A percentile compares a stretch with the other conserved stretches of the same genome.
These are phyloP conservation scores for Neofusicoccum umdonicola DNA, from an alignment of 2,329 filamentous ascomycete genomes.

Conservation along the genomic window DNA sequence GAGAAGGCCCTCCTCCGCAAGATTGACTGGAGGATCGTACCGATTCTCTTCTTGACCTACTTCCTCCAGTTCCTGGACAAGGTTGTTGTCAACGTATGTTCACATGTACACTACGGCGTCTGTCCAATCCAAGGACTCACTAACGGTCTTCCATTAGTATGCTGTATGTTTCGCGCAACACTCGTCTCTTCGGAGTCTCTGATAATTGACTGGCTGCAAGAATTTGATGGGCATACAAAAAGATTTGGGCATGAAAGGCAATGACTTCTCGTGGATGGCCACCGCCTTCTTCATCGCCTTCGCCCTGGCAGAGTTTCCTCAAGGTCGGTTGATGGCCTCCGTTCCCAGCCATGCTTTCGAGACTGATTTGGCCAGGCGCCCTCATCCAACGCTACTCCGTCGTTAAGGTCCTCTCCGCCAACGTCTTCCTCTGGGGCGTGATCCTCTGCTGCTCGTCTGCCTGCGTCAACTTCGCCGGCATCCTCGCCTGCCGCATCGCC, in stretches of 20 bases:
- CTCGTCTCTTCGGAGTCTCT: not conserved
- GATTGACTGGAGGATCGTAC: constrained; percentile 43
- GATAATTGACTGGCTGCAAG: not conserved
- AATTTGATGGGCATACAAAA: constrained; percentile 9
- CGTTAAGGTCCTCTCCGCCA: constrained; percentile 12
- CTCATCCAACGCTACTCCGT: constrained; percentile 18
- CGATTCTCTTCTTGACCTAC: constrained; percentile 40
- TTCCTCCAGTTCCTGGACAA: constrained; percentile 40
- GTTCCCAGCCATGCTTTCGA: too few species aligned
- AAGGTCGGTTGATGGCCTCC: not conserved
- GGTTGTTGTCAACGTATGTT: constrained; percentile 27
- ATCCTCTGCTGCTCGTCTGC: constrained; percentile 48
- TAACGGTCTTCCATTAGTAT: not conserved
- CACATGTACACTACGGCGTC: not conserved
- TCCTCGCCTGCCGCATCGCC: constrained; percentile 52
- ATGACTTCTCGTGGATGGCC: constrained; percentile 17
- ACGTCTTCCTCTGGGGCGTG: constrained; percentile 9
- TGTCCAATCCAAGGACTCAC: not conserved
- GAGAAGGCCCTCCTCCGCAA: constrained; percentile 24
- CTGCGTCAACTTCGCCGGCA: constrained; percentile 51
- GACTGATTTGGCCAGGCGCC: not conserved
- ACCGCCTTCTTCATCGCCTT: constrained; percentile 21
- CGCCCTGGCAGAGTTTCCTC: constrained; percentile 19
- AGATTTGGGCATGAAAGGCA: constrained; percentile 10
- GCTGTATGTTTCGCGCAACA: not conserved